A percentile compares a stretch with the other conserved stretches of the same genome.
These are phyloP conservation scores for Liquidambar formosana DNA, from an alignment of 164 flowering plant species.

Conservation along the genomic window DNA sequence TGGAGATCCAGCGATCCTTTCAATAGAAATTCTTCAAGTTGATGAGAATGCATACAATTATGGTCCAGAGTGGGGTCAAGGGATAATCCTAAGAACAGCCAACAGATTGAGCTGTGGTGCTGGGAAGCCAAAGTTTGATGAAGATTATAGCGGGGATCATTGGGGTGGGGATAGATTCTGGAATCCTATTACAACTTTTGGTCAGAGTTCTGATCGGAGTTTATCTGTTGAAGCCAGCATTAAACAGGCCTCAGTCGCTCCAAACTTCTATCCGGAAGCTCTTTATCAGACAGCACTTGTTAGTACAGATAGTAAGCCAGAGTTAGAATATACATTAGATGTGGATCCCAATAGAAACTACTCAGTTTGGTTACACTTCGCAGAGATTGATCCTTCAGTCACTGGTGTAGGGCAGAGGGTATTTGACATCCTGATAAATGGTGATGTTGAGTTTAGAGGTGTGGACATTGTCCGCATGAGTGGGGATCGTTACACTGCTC, in stretches of 20 bases:
- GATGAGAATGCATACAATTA: constrained; percentile 70
- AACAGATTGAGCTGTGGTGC: constrained; percentile 68
- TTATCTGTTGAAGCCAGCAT: constrained; percentile 48
- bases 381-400: constrained; percentile 73
- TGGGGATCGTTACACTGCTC: constrained; percentile 65
- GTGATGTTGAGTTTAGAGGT: constrained; percentile 60
- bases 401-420: constrained; percentile 68
- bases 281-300: constrained; percentile 74
- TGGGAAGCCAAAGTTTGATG: constrained; percentile 63
- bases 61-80: constrained; percentile 61
- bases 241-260: constrained; percentile 53
- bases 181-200: constrained; percentile 54
- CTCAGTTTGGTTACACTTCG: constrained; percentile 95
- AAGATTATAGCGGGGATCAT: constrained; percentile 61
- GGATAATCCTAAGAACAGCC: constrained; percentile 67
- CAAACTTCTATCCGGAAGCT: constrained; percentile 85
- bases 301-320: constrained; percentile 63
- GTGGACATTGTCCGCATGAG: constrained; percentile 64
- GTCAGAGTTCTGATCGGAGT: constrained; percentile 43
- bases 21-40: constrained; percentile 90
- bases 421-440: constrained; percentile 87
- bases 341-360: constrained; percentile 90
- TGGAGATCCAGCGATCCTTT: constrained; percentile 89
- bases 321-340: constrained; percentile 65
- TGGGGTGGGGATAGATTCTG: constrained; percentile 99